Conservation (phyloP, 768 basidiomycete genomes). For the Naematelia aurantialba region DNA sequence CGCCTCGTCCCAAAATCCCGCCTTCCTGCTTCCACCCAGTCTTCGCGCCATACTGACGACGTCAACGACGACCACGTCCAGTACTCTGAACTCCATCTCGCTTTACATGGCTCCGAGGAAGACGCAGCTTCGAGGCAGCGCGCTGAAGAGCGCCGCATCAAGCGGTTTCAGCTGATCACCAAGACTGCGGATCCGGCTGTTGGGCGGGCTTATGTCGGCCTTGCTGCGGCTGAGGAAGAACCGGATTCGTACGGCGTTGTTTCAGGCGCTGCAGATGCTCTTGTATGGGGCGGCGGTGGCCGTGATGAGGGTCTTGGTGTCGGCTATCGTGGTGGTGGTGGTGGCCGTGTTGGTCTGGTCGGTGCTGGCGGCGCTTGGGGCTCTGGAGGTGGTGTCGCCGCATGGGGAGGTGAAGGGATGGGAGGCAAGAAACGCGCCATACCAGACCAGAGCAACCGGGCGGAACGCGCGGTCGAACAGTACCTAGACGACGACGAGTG, state of each 20-base stretch:
- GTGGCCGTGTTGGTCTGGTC: no score
- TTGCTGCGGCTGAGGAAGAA: constrained; percentile 22
- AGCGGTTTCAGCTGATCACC: constrained; percentile 47
- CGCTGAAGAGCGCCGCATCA: constrained; percentile 26
- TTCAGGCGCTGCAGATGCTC: no score
- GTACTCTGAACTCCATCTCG: not conserved
- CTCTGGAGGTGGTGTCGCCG: constrained; percentile 6
- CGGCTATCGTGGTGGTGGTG: no score
- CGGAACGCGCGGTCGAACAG: constrained; percentile 30
- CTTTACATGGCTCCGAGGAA: not conserved
- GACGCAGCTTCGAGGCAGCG: constrained; percentile 22
- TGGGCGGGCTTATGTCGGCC: constrained; percentile 30
- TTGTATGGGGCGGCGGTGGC: no score
- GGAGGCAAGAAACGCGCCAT: constrained; percentile 1
- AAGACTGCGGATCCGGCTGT: constrained; percentile 37
- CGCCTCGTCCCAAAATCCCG: constrained; percentile 13
- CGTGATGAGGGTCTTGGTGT: no score
- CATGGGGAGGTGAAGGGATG: constrained; percentile 8
- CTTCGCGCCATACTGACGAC: not conserved
- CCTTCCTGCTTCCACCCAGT: constrained; percentile 4
- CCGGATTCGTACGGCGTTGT: no score
- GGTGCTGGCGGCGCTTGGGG: no score
- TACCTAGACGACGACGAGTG: constrained; percentile 42
- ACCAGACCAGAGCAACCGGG: constrained; percentile 10
- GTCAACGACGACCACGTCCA: not conserved